phyloP scores from a whole-genome alignment of 1,284 basidiomycete genomes.

The Malassezia furfur region DNA sequence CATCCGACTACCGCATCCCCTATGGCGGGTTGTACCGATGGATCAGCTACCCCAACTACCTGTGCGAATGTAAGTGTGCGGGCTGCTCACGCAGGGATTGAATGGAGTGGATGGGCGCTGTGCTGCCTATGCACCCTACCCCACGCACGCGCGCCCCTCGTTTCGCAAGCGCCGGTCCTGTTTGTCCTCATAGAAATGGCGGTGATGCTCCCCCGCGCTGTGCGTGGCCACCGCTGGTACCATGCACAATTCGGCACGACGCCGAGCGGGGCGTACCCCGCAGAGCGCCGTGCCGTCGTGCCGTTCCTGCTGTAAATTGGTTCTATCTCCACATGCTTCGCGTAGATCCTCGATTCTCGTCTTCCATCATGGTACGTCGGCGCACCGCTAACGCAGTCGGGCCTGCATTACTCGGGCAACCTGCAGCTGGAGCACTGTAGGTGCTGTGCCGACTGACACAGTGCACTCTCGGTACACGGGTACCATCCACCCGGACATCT shows the following conservation, averaged over 20 bases:
- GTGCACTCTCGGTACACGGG: conserved; percentile 91
- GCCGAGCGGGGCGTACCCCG: conserved; percentile 56
- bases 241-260: conserved; percentile 55
- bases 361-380: conserved; percentile 13
- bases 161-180: conserved; percentile 34
- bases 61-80: conserved; percentile 61
- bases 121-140: conserved; percentile 7
- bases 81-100: conserved; percentile 30
- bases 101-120: conserved; percentile 38
- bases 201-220: conserved; percentile 68
- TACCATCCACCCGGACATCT: conserved; percentile 52
- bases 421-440: conserved; percentile 38
- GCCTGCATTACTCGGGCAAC: conserved; percentile 17
- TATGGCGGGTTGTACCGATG: conserved; percentile 66
- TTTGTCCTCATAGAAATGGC: conserved; percentile 65
- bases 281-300: conserved; percentile 58
- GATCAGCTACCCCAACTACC: conserved; percentile 85
- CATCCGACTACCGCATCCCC: conserved; percentile 65
- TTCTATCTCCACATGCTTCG: not conserved
- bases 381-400: conserved; percentile 9
- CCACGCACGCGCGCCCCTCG: conserved; percentile 8
- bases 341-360: not conserved
- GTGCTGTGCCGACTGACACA: conserved; percentile 5
- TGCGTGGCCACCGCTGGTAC: conserved; percentile 73
- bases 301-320: conserved; percentile 56